These are phyloP conservation scores for Astrothelium subdiscretum DNA, from an alignment of 495 filamentous ascomycete genomes.

Conservation along the genomic window DNA sequence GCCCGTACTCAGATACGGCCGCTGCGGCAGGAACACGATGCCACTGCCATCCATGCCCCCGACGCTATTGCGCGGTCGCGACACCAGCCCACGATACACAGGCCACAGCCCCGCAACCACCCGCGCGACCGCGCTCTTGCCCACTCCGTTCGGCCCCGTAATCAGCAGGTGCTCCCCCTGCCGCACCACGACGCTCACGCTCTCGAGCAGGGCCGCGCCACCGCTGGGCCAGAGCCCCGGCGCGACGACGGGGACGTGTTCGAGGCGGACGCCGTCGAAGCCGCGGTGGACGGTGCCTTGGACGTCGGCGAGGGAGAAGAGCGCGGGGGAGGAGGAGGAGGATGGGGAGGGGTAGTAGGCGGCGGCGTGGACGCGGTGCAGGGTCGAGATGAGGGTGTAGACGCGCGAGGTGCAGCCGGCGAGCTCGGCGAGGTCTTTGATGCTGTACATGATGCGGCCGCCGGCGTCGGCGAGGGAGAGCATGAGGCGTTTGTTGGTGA, in stretches of 20 bases:
- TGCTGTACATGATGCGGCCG: conserved; percentile 96
- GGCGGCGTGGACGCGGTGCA: conserved; percentile 86
- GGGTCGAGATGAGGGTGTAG: conserved; percentile 85
- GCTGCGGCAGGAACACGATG: conserved; percentile 95
- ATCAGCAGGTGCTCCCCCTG: conserved; percentile 89
- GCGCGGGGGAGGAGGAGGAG: conserved; percentile 44
- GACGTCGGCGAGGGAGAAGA: conserved; percentile 77
- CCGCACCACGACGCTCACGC: conserved; percentile 74
- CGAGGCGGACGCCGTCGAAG: conserved; percentile 86
- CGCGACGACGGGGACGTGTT: conserved; percentile 86
- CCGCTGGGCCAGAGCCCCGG: conserved; percentile 73
- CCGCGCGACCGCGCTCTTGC: conserved; percentile 82
- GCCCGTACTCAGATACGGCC: conserved; percentile 88
- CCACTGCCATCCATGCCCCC: no score
- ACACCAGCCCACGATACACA: conserved; percentile 83
- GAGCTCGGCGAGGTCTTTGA: conserved; percentile 95
- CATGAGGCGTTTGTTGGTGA: conserved; percentile 98
- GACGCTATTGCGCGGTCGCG: conserved; percentile 66
- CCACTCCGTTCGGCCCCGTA: conserved; percentile 88
- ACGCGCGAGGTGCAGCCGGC: conserved; percentile 93
- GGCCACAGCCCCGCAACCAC: conserved; percentile 94
- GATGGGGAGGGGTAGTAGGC: conserved; percentile 55
- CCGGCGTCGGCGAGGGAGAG: conserved; percentile 93
- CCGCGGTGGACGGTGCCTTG: conserved; percentile 89
- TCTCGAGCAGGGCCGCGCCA: conserved; percentile 84